Evolutionary conservation across 441 rosid species (phyloP), one percentile per base, ranked within the genome.

Genomic region (Euphorbia celastroides): DNA sequence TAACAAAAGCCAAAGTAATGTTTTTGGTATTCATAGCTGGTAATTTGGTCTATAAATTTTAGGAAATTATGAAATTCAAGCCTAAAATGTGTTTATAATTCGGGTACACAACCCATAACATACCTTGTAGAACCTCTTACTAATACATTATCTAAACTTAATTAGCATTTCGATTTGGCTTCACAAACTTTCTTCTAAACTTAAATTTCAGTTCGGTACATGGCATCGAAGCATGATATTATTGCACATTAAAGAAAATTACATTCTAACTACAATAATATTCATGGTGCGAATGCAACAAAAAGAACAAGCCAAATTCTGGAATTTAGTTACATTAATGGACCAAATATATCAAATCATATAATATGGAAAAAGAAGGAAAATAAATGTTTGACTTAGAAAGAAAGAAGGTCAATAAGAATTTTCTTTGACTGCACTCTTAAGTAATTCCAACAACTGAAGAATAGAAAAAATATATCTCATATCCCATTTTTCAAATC

Each of bases 381-480:
- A 25, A 13, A 1, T 10, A 10, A 1, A 25, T 32, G 17, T 52
- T 69, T 69, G 73, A 68, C 70, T 64, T 69, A 66, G 44, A 59
- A 60, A 61, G 59, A 62, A 65, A 69, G 64, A 28, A 7, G 74
- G 74, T 69, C 73, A 74, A 74, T 66, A 28, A 13, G 57, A 61
- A 60, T 60, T 74, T 59, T 52, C 77, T 74, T 74, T 60, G 74
- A 70, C 71, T 74, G 17, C 71, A 74, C 78, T 74, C 74, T 50
- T 61, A 64, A 62, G 69, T 75, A 46, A 74, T 67, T 70, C 68
- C 62, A 56, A 62, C 71, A 32, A 55, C 74, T 55, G 16, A 13
- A 14, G 1, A 23, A 9, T 50, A 20, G 8, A 44, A 30, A 30
- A 23, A 22, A 26, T 14, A 6, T 12, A 4, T 20, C 31, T 1